Evolutionary conservation across 345 rosid species (phyloP), one percentile per base, ranked within the genome.

Genomic region (Triadica sebifera): DNA sequence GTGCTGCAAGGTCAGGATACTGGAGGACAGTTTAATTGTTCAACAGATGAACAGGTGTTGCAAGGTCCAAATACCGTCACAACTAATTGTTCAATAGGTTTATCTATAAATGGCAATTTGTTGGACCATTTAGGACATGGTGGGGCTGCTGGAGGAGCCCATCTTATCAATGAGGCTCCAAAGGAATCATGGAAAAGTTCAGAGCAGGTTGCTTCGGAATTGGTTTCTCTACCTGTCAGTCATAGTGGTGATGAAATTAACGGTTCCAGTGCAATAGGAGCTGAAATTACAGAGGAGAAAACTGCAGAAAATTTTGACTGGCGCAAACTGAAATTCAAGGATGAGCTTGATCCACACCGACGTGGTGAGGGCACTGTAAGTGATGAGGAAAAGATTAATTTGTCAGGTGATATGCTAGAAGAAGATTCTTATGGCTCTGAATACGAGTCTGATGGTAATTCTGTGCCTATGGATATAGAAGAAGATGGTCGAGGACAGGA

Each of bases 321-420:
- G n/a, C n/a, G n/a, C n/a, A n/a, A n/a, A n/a, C n/a, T n/a, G n/a
- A n/a, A n/a, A n/a, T n/a, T n/a, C n/a, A n/a, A 22, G 69, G 75
- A 77, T 66, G 85, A 71, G 65, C 24, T 58, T 13, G 81, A 73
- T 64, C 77, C 76, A 72, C 70, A 60, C 71, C 88, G 74, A 74
- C 76, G 76, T 78, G 87, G 67, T 74, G 89, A 81, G 64, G 77
- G 45, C 80, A 70, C 81, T 51, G 78, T 50, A 51, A 84, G 88
- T 72, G 89, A 88, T 37, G 90, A 85, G 79, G 93, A 84, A 79
- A 88, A 86, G 77, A 64, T 87, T 70, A 86, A 78, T 84, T 80
- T 86, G 47, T 87, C 89, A 12, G 86, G 85, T 56, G 86, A 80
- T 79, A 77, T 80, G 78, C 47, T 77, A 56, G 88, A 83, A 73